phyloP scores from a whole-genome alignment of 768 basidiomycete genomes.

The Termitomyces titanicus region DNA sequence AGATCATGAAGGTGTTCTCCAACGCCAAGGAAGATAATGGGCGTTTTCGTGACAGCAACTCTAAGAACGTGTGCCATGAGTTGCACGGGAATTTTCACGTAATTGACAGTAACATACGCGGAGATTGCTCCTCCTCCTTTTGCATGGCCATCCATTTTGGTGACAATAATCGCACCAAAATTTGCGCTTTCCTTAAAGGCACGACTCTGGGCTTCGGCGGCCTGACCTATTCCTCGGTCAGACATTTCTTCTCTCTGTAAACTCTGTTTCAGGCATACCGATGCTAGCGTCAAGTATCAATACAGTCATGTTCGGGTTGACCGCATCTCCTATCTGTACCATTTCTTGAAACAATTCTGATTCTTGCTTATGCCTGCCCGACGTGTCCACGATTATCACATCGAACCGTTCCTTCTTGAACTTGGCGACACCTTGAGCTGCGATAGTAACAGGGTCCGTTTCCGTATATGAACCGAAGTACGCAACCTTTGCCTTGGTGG shows the following conservation, averaged over 20 bases:
- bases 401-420: slow-evolving; percentile 99
- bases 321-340: slow-evolving; percentile 92
- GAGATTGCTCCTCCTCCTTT: slow-evolving; percentile 99
- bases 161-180: slow-evolving; percentile 98
- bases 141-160: slow-evolving; percentile 99
- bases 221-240: slow-evolving; percentile 65
- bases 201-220: slow-evolving; percentile 91
- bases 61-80: slow-evolving; percentile 33
- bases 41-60: slow-evolving; percentile 97
- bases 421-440: slow-evolving; percentile 90
- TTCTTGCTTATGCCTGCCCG: slow-evolving; percentile 96
- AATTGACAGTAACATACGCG: slow-evolving; percentile 62
- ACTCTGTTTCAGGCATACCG: slow-evolving; percentile 38
- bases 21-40: slow-evolving; percentile 97
- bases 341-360: slow-evolving; percentile 96
- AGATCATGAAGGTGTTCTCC: slow-evolving; percentile 98
- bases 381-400: slow-evolving; percentile 98
- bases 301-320: slow-evolving; percentile 95
- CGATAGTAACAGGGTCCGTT: slow-evolving; percentile 94
- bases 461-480: slow-evolving; percentile 99
- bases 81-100: background rate
- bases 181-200: slow-evolving; percentile 98
- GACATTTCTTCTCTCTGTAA: background rate
- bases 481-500: slow-evolving; percentile 97
- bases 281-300: slow-evolving; percentile 97